Evolutionary conservation across 2,329 filamentous ascomycete genomes (phyloP).

Genomic region (Hymenoscyphus albidus): DNA sequence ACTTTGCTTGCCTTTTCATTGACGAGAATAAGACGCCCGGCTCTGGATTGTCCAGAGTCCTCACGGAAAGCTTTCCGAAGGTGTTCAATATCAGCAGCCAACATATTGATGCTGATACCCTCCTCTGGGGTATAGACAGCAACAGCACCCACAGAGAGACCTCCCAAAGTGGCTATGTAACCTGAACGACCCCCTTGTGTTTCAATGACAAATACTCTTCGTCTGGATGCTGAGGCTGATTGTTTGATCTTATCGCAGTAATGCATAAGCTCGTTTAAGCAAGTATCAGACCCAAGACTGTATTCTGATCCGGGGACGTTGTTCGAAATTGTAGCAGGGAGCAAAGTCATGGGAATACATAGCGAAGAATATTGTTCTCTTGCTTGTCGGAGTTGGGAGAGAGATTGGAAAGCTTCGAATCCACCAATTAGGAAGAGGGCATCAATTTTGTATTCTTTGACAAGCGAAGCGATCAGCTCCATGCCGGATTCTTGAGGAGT

Average conservation of each 20-base stretch:
- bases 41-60: conserved; percentile 83
- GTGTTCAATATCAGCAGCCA: conserved; percentile 84
- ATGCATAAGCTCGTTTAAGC: conserved; percentile 86
- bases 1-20: conserved; percentile 91
- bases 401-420: conserved; percentile 92
- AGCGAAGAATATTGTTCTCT: conserved; percentile 75
- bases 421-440: conserved; percentile 89
- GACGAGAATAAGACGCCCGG: conserved; percentile 90
- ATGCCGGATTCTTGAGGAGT: conserved; percentile 83
- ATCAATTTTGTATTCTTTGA: conserved; percentile 84
- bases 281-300: conserved; percentile 93
- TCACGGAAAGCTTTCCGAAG: conserved; percentile 79
- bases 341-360: conserved; percentile 84
- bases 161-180: conserved; percentile 87
- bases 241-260: conserved; percentile 99
- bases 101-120: conserved; percentile 89
- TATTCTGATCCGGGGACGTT: conserved; percentile 98
- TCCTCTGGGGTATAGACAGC: conserved; percentile 97
- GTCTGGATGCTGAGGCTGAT: conserved; percentile 87
- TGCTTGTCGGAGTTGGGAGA: conserved; percentile 81
- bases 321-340: conserved; percentile 97
- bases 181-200: conserved; percentile 94
- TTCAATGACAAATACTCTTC: conserved; percentile 95
- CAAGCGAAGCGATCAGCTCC: conserved; percentile 74
- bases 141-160: conserved; percentile 84